Conservation (phyloP, 176 grass and related monocot genomes). For the Eragrostis curvula region DNA sequence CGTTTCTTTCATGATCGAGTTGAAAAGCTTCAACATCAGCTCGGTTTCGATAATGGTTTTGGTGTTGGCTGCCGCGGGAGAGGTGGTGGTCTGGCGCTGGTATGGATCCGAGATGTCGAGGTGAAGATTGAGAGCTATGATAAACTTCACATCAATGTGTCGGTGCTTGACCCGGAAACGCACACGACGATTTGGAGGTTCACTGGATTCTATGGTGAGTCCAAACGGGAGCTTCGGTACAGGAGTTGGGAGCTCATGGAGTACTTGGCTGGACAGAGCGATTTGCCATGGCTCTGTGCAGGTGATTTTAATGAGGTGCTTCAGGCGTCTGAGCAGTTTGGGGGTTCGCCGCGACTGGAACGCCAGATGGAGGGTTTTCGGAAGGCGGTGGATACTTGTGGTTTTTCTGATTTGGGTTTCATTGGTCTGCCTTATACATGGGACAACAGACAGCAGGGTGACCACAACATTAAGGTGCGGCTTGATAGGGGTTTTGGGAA, state of each 20-base stretch:
- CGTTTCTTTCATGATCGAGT: not conserved
- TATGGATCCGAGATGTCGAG: not conserved
- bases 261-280: no score
- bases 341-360: fast-evolving
- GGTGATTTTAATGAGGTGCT: not conserved
- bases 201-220: not conserved
- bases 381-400: not conserved
- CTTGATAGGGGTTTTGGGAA: no score
- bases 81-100: no score
- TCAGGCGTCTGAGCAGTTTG: not conserved
- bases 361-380: not conserved
- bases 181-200: not conserved
- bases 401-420: not conserved
- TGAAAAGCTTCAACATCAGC: no score
- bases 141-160: not conserved
- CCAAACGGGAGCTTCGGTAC: not conserved
- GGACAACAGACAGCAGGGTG: no score
- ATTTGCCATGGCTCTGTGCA: not conserved
- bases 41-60: not conserved
- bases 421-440: not conserved
- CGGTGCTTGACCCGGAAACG: not conserved
- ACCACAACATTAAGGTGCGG: no score
- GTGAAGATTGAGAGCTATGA: not conserved
- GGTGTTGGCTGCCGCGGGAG: no score
- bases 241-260: not conserved